Evolutionary conservation across 495 filamentous ascomycete genomes (phyloP).

Genomic region (Symbiotaphrina buchneri): DNA sequence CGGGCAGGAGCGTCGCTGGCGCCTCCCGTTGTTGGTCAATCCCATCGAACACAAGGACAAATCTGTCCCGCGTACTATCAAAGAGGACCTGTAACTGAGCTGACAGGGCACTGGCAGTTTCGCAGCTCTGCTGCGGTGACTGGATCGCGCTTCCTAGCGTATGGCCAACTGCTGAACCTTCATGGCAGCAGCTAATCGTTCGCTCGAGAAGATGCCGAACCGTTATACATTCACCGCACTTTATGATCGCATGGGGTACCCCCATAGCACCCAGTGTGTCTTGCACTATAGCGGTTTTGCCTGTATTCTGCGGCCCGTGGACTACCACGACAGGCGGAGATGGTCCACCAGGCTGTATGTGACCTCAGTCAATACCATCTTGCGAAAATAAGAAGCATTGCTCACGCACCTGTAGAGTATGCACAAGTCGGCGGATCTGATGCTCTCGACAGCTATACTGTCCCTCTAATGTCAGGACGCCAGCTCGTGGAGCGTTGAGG

Average conservation of each 20-base stretch:
- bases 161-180: too few species aligned
- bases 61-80: conserved; percentile 22
- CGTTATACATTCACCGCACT: conserved; percentile 71
- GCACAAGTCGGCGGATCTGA: conserved; percentile 38
- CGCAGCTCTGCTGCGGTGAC: conserved; percentile 38
- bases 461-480: too few species aligned
- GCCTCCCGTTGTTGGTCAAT: conserved; percentile 74
- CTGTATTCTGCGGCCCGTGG: conserved; percentile 80
- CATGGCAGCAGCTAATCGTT: conserved; percentile 26
- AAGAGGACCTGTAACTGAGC: conserved; percentile 38
- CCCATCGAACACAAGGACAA: conserved; percentile 76
- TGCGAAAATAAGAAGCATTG: conserved; percentile 1
- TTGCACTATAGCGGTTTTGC: conserved; percentile 52
- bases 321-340: conserved; percentile 40
- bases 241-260: conserved; percentile 46
- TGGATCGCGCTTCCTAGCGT: conserved; percentile 8
- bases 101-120: conserved; percentile 50
- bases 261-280: conserved; percentile 31
- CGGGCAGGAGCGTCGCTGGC: conserved; percentile 59
- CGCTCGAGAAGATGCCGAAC: conserved; percentile 67
- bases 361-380: background rate
- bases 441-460: conserved; percentile 43
- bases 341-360: background rate
- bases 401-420: conserved; percentile 30
- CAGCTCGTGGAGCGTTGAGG: too few species aligned